Base-by-base conservation (phyloP, 345 rosid genomes). In the Odontarrhena argentea region DNA sequence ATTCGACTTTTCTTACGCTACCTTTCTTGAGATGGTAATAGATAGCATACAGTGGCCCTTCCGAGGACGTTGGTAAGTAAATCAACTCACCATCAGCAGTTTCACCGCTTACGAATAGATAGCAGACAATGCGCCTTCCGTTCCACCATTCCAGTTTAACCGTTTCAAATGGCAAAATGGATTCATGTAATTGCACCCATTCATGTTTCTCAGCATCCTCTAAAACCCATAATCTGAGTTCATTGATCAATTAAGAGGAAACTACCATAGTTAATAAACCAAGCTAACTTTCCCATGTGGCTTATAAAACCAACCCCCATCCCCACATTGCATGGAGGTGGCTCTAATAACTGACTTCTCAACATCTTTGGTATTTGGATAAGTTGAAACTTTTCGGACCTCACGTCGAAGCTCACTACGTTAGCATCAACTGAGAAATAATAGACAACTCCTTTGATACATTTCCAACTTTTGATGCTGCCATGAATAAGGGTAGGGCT, bases 141-240 rank as follows among this genome's bases (percentile, higher is more conserved):
- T 18, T 18, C 22, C 22, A 18, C 22, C 22, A 18, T 18, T 18
- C 22, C 22, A 18, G 22, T 18, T 18, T 18, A 18, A 18, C 22
- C 22, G 22, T 42, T 11, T 42, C 45, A 42, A 42, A 42, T 2
- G 45, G 14, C 45, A 42, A 9, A 42, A 42, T 5, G 4, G 36
- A 11, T 13, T 28, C 37, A 28, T 10, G 8, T 18, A 18, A 18
- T 6, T 6, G 55, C 55, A 9, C 25, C 55, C 55, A 50, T 50
- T 50, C 55, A 50, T 50, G 55, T 25, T 48, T 48, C 32, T 48
- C 53, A 48, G 53, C 53, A 48, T 50, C 55, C 14, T 26, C 35
- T 28, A 50, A 26, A 26, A 26, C 34, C 55, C 55, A 51, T 51
- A 18, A 18, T 18, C 22, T 18, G 22, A 18, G 22, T 18, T 18